These are phyloP conservation scores for Orbilia ellipsospora DNA, from an alignment of 2,329 filamentous ascomycete genomes.

Conservation along the genomic window DNA sequence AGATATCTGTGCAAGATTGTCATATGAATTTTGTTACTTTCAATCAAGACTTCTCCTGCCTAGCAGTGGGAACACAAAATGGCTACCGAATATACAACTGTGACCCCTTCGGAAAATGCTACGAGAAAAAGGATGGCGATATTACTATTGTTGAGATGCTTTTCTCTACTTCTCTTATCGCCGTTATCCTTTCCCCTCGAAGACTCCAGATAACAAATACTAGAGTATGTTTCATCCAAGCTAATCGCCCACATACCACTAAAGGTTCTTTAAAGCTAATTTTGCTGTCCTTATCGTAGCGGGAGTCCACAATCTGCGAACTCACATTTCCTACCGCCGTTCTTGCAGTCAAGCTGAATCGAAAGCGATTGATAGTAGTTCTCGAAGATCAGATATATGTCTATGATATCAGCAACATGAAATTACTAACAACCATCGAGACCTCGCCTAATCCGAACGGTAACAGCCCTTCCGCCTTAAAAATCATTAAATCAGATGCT, in stretches of 20 bases:
- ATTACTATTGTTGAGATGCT: constrained; percentile 98
- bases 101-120: constrained; percentile 94
- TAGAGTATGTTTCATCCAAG: constrained; percentile 71
- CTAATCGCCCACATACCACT: background rate
- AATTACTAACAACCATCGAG: constrained; percentile 87
- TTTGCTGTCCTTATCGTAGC: constrained; percentile 62
- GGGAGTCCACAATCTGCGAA: constrained; percentile 91
- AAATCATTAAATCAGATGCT: background rate
- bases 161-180: constrained; percentile 96
- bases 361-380: constrained; percentile 91
- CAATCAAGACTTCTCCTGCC: constrained; percentile 97
- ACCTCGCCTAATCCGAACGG: constrained; percentile 90
- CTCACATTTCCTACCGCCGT: constrained; percentile 98
- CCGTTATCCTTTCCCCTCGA: constrained; percentile 88
- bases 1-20: constrained; percentile 22
- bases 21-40: constrained; percentile 97
- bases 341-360: constrained; percentile 89
- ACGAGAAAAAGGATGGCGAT: constrained; percentile 92
- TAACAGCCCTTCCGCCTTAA: constrained; percentile 60
- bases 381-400: constrained; percentile 97
- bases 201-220: constrained; percentile 97
- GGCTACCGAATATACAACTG: constrained; percentile 97
- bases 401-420: constrained; percentile 99
- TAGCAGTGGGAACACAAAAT: constrained; percentile 92
- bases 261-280: background rate